Evolutionary conservation across 495 filamentous ascomycete genomes (phyloP), one percentile per base, ranked within the genome.

Genomic region (Pseudotulostoma volvatum): DNA sequence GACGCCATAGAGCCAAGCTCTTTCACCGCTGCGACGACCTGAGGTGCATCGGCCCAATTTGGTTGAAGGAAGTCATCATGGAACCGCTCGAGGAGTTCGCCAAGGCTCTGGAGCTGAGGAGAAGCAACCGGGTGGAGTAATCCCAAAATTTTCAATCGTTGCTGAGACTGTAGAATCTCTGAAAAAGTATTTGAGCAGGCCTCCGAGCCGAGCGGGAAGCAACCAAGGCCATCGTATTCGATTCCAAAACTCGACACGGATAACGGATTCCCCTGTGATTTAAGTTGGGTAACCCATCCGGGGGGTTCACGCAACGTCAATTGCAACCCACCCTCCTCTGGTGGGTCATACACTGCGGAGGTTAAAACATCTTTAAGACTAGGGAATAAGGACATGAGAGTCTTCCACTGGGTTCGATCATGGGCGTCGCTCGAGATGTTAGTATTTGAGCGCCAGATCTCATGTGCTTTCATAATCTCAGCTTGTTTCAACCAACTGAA

Each of bases 401-500:
- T 44, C 11, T 52, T 39, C 57, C 54, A 64, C 23, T 55, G 42
- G 19, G 40, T 36, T 15, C 49, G 34, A 5, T 37, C 38, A 8
- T 42, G 35, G 3, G 46, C 30, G 3, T 45, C 32, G 18, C 36
- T 33, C 32, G 43, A 18, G 31, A 72, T 52, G 4, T 55, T 39
- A 19, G 51, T 37, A 39, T 68, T 73, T 2, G 56, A 47, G 17
- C 69, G 56, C 61, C 67, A 76, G 15, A 42, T 50, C 31, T 73
- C 64, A 39, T 76, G 71, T 1, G 57, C 37, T 36, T 57, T 58
- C 60, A 73, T 73, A 18, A 70, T 54, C 18, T 63, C 56, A 1
- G 60, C 47, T 37, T 69, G 59, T 42, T 73, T 73, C 39, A 76
- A 49, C 71, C 71, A 76, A 30, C 67, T 57, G 44, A 76, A 73